A percentile compares a stretch with the other conserved stretches of the same genome.
Evolutionary conservation across 2,329 filamentous ascomycete genomes (phyloP).

Genomic region (Macrophomina pseudophaseolina): DNA sequence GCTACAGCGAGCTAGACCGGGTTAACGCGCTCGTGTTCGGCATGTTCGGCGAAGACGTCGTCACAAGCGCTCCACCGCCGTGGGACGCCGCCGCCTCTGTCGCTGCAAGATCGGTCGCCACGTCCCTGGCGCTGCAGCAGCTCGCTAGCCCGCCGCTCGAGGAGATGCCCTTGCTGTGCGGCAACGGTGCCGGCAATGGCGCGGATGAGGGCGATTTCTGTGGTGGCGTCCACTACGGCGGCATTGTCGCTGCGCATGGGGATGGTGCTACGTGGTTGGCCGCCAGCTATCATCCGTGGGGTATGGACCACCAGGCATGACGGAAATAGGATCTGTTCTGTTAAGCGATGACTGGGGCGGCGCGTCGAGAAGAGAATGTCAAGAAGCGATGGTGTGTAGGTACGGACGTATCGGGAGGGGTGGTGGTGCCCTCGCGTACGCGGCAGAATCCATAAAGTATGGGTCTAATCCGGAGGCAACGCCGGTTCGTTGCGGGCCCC

Average conservation of each 20-base stretch:
- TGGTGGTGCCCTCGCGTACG: not conserved
- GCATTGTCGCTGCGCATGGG: not conserved
- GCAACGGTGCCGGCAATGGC: not conserved
- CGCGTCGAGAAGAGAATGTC: not conserved
- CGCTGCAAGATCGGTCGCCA: too few relatives aligned
- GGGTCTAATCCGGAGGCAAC: not conserved
- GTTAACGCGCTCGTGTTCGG: slow-evolving; percentile 1
- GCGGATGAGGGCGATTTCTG: not conserved
- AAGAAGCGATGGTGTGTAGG: not conserved
- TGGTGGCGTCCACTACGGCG: not conserved
- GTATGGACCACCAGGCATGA: not conserved
- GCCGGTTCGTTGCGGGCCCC: not conserved
- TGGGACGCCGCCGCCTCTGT: slow-evolving; percentile 1
- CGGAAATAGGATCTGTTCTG: too few relatives aligned
- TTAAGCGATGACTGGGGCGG: too few relatives aligned
- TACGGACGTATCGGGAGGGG: not conserved
- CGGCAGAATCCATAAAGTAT: not conserved
- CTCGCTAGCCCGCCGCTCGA: not conserved
- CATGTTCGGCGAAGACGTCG: slow-evolving; percentile 2
- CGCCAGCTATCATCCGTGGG: not conserved
- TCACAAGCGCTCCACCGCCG: not conserved
- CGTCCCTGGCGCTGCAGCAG: not conserved
- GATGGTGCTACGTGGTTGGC: not conserved
- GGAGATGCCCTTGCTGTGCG: not conserved
- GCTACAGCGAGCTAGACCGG: not conserved